Evolutionary conservation across 495 filamentous ascomycete genomes (phyloP).

Genomic region (Pseudoneurospora amorphoporcata): DNA sequence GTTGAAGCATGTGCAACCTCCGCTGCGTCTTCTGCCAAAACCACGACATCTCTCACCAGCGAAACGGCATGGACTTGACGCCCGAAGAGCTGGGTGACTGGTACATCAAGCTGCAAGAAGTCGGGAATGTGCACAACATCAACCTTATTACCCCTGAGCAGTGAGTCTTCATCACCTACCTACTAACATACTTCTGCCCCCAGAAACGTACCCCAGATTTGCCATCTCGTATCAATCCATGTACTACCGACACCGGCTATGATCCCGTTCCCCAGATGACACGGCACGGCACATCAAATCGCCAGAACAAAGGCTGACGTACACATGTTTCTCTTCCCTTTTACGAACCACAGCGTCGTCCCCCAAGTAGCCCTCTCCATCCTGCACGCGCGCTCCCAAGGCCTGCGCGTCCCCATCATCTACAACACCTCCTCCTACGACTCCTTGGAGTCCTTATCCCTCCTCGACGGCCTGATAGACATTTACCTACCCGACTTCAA

Average conservation of each 20-base stretch:
- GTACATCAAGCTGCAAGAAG: conserved; percentile 66
- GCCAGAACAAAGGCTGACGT: conserved; percentile 30
- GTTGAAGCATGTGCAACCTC: conserved; percentile 50
- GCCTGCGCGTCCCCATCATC: conserved; percentile 57
- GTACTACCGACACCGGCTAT: conserved; percentile 48
- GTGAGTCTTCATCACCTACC: conserved; percentile 1
- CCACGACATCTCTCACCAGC: conserved; percentile 65
- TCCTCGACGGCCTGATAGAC: conserved; percentile 66
- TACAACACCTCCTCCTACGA: conserved; percentile 75
- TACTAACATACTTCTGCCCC: conserved; percentile 1
- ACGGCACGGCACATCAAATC: conserved; percentile 21
- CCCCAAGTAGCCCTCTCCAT: conserved; percentile 66
- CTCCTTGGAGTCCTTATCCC: conserved; percentile 50
- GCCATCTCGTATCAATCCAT: neutral
- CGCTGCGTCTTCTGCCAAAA: conserved; percentile 79
- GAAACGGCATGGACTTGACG: conserved; percentile 63
- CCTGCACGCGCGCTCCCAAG: conserved; percentile 53
- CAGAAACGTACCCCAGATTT: neutral
- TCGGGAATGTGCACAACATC: conserved; percentile 67
- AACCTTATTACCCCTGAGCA: conserved; percentile 71
- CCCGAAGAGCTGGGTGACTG: conserved; percentile 66
- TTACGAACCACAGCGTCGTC: conserved; percentile 66
- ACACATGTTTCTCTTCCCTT: conserved; percentile 1
- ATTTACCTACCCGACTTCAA: conserved; percentile 77
- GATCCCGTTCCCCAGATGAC: conserved; percentile 10